Percentiles rank a stretch among this genome's conserved stretches.
These are phyloP conservation scores for Saturnispora bothae DNA, from an alignment of 805 yeast species.

Conservation along the genomic window DNA sequence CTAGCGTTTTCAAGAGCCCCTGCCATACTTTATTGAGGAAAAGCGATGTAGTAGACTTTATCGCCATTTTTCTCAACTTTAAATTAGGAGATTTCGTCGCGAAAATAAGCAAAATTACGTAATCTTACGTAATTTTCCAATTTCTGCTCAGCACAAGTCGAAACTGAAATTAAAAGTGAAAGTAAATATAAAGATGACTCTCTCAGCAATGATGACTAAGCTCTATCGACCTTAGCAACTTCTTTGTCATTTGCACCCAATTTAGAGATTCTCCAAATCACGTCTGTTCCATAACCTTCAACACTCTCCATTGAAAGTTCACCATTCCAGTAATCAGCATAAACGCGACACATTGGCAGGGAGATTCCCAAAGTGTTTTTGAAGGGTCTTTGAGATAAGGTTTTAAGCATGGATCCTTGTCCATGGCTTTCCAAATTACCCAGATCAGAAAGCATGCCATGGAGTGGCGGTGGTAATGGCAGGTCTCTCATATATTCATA, in stretches of 20 bases:
- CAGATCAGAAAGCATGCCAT: slow-evolving; percentile 22
- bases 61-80: too few relatives aligned
- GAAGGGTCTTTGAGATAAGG: slow-evolving; percentile 62
- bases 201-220: too few relatives aligned
- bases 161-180: too few relatives aligned
- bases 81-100: neutral
- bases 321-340: slow-evolving; percentile 97
- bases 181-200: too few relatives aligned
- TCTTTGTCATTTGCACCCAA: slow-evolving; percentile 58
- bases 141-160: neutral
- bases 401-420: slow-evolving; percentile 41
- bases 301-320: slow-evolving; percentile 70
- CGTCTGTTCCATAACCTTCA: slow-evolving; percentile 90
- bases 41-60: too few relatives aligned
- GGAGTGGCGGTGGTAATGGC: slow-evolving; percentile 9
- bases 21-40: slow-evolving; percentile 46
- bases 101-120: neutral
- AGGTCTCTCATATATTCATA: slow-evolving; percentile 9
- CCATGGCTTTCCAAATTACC: slow-evolving; percentile 27
- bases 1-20: slow-evolving; percentile 97
- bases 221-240: slow-evolving; percentile 59
- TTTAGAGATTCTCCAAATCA: slow-evolving; percentile 67
- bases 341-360: slow-evolving; percentile 83
- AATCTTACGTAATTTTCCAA: too few relatives aligned
- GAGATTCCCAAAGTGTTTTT: slow-evolving; percentile 77